phyloP scores from a whole-genome alignment of 2,329 filamentous ascomycete genomes.

The Paradendryphiella salina region DNA sequence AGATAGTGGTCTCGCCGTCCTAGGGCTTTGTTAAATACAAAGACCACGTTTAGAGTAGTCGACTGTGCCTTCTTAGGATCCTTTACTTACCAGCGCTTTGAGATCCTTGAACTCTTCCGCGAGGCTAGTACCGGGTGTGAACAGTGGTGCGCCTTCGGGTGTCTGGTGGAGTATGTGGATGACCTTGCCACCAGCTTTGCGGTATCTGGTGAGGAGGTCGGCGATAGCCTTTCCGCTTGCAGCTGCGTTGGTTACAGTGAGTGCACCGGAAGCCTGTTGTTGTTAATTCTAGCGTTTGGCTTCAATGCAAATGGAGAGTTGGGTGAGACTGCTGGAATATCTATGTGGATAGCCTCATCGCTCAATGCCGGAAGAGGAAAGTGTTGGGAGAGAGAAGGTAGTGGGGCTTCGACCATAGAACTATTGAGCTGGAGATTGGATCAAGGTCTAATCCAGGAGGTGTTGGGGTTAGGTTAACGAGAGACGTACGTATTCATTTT shows the following conservation, averaged over 20 bases:
- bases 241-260: slow-evolving; percentile 59
- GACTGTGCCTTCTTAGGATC: neutral
- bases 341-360: too few species aligned
- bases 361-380: too few species aligned
- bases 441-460: too few species aligned
- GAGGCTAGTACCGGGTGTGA: slow-evolving; percentile 64
- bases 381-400: too few species aligned
- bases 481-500: slow-evolving; percentile 26
- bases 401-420: too few species aligned
- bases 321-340: too few species aligned
- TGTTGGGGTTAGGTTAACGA: too few species aligned
- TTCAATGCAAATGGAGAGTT: slow-evolving; percentile 52
- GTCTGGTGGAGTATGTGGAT: slow-evolving; percentile 65
- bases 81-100: slow-evolving; percentile 46
- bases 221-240: slow-evolving; percentile 61
- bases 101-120: slow-evolving; percentile 65
- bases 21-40: slow-evolving; percentile 5
- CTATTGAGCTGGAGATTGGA: too few species aligned
- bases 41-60: neutral
- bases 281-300: slow-evolving; percentile 49
- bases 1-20: slow-evolving; percentile 58
- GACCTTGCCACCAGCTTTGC: slow-evolving; percentile 57
- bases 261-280: slow-evolving; percentile 54
- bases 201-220: slow-evolving; percentile 62
- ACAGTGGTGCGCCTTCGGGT: slow-evolving; percentile 65